Conservation (phyloP, 2,329 filamentous ascomycete species). For the Pseudocercospora macadamiae region DNA sequence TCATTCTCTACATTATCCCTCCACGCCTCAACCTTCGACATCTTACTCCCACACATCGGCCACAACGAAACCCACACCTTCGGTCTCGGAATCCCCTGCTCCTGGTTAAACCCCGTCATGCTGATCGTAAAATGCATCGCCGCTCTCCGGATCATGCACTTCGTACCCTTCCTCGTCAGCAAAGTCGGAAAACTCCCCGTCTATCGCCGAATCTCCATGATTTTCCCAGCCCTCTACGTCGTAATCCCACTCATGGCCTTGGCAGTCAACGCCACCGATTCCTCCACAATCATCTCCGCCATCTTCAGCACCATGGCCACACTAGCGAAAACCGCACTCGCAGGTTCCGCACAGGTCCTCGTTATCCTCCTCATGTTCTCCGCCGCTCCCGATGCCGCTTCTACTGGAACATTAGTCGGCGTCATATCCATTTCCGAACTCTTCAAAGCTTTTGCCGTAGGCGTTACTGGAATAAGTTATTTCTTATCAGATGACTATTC, state of each 20-base stretch:
- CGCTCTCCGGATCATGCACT: constrained; percentile 43
- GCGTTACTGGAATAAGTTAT: constrained; percentile 49
- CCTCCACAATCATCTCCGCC: constrained; percentile 38
- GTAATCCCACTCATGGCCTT: constrained; percentile 45
- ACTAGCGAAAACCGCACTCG: constrained; percentile 48
- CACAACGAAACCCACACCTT: constrained; percentile 49
- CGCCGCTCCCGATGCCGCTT: constrained; percentile 51
- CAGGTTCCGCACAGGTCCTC: constrained; percentile 46
- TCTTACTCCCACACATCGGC: constrained; percentile 51
- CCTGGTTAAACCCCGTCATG: constrained; percentile 47
- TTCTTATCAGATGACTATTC: constrained; percentile 49
- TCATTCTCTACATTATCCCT: constrained; percentile 59
- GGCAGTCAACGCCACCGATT: constrained; percentile 38
- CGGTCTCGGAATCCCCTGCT: constrained; percentile 52
- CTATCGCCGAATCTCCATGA: constrained; percentile 45
- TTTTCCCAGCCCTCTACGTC: constrained; percentile 46
- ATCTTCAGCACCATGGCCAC: constrained; percentile 45
- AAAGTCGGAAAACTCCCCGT: constrained; percentile 47
- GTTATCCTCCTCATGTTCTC: constrained; percentile 52
- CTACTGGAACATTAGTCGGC: constrained; percentile 52
- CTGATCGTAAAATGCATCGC: constrained; percentile 47
- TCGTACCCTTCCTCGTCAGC: constrained; percentile 42
- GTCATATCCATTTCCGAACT: constrained; percentile 51
- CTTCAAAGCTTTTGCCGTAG: constrained; percentile 52
- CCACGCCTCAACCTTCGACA: constrained; percentile 58